phyloP scores from a whole-genome alignment of 2,329 filamentous ascomycete genomes.

The Aaosphaeria arxii region DNA sequence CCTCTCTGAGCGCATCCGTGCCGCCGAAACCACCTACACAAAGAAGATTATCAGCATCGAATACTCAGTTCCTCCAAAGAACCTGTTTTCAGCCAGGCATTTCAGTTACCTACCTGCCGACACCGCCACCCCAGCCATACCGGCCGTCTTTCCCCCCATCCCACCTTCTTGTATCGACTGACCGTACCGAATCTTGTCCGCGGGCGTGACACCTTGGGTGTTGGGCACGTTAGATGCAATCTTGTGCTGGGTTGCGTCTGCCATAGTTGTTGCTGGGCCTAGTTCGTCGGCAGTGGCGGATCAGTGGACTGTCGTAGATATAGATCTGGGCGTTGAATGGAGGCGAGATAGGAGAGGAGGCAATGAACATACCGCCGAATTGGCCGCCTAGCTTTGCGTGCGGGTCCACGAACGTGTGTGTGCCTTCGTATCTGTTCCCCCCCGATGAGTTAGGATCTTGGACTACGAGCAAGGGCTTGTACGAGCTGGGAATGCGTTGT shows the following conservation, averaged over 20 bases:
- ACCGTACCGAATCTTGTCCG: slow-evolving; percentile 55
- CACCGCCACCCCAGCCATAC: slow-evolving; percentile 31
- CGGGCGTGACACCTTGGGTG: slow-evolving; percentile 37
- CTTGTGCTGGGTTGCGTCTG: slow-evolving; percentile 10
- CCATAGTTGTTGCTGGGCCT: slow-evolving; percentile 6
- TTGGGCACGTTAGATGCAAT: slow-evolving; percentile 40
- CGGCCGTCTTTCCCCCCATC: slow-evolving; percentile 52
- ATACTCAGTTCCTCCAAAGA: slow-evolving; percentile 14
- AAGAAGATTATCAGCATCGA: no score
- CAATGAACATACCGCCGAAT: slow-evolving; percentile 46
- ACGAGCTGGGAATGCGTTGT: no score
- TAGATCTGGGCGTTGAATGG: background rate
- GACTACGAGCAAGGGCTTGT: background rate
- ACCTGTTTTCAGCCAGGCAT: slow-evolving; percentile 37
- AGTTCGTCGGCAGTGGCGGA: background rate
- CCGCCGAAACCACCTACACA: background rate
- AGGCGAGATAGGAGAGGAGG: background rate
- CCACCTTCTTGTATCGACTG: slow-evolving; percentile 56
- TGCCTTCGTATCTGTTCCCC: slow-evolving; percentile 47
- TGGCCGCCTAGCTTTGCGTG: slow-evolving; percentile 56
- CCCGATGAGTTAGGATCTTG: slow-evolving; percentile 37
- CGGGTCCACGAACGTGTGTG: slow-evolving; percentile 48
- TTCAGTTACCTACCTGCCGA: slow-evolving; percentile 36
- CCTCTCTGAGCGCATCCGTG: slow-evolving; percentile 23
- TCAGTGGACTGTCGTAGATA: background rate